Percentiles rank a stretch among this genome's conserved stretches.
phyloP scores from a whole-genome alignment of 768 basidiomycete genomes.

The Pisolithus orientalis region DNA sequence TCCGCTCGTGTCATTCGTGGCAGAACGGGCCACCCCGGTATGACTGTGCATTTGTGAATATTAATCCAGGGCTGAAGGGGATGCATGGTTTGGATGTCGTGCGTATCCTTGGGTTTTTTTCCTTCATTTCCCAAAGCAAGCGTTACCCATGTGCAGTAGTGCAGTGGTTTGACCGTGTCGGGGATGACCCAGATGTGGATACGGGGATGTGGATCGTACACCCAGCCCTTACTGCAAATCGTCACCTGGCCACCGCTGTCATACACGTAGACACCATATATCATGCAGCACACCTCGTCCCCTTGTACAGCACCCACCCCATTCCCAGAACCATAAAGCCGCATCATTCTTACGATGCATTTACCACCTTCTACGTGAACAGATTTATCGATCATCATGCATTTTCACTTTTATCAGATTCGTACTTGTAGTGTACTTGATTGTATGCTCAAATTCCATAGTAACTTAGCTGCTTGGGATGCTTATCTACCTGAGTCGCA shows the following conservation, averaged over 20 bases:
- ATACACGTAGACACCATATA: neutral
- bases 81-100: constrained; percentile 21
- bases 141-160: constrained; percentile 22
- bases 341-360: too few relatives aligned
- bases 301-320: too few relatives aligned
- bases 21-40: neutral
- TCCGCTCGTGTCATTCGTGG: constrained; percentile 3
- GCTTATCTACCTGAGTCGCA: too few relatives aligned
- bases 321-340: too few relatives aligned
- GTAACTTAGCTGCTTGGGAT: too few relatives aligned
- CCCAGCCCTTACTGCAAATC: neutral
- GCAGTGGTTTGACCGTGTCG: constrained; percentile 18
- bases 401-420: neutral
- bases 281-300: neutral
- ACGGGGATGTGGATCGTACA: constrained; percentile 23
- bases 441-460: too few relatives aligned
- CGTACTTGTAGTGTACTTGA: neutral
- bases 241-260: neutral
- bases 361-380: too few relatives aligned
- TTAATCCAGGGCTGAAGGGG: constrained; percentile 8
- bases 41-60: constrained; percentile 25
- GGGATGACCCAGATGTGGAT: constrained; percentile 10
- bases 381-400: too few relatives aligned
- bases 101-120: constrained; percentile 15
- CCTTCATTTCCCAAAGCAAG: constrained; percentile 8